Conservation (phyloP, 2,329 filamentous ascomycete genomes). For the Colletotrichum musae region DNA sequence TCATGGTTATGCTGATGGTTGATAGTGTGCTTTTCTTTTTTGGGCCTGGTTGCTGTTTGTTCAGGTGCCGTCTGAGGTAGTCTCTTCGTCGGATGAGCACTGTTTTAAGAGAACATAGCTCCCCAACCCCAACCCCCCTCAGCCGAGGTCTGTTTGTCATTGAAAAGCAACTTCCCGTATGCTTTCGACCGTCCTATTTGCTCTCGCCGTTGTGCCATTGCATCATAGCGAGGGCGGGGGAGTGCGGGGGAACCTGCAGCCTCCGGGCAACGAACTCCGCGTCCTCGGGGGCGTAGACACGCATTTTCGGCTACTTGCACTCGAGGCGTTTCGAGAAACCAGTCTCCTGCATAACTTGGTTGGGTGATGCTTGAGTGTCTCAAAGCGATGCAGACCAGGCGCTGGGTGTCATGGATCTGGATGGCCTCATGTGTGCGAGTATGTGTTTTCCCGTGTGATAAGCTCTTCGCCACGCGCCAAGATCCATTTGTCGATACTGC, state of each 20-base stretch:
- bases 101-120: too few relatives aligned
- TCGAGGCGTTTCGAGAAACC: background rate
- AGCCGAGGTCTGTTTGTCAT: background rate
- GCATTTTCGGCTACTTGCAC: background rate
- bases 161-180: background rate
- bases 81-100: too few relatives aligned
- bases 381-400: too few relatives aligned
- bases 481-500: too few relatives aligned
- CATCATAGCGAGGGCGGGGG: slow-evolving; percentile 36
- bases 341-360: background rate
- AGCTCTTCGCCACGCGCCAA: too few relatives aligned
- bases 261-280: slow-evolving; percentile 37
- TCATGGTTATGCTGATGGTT: background rate
- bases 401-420: too few relatives aligned
- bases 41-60: too few relatives aligned
- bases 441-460: too few relatives aligned
- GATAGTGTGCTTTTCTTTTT: background rate
- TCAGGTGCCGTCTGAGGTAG: too few relatives aligned
- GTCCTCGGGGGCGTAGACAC: background rate
- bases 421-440: too few relatives aligned
- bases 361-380: too few relatives aligned
- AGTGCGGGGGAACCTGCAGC: slow-evolving; percentile 33
- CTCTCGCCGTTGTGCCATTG: slow-evolving; percentile 23
- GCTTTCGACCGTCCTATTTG: background rate
- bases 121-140: too few relatives aligned